Evolutionary conservation across 768 basidiomycete genomes (phyloP), one percentile per base, ranked within the genome.

Genomic region (Boletus reticuloceps): DNA sequence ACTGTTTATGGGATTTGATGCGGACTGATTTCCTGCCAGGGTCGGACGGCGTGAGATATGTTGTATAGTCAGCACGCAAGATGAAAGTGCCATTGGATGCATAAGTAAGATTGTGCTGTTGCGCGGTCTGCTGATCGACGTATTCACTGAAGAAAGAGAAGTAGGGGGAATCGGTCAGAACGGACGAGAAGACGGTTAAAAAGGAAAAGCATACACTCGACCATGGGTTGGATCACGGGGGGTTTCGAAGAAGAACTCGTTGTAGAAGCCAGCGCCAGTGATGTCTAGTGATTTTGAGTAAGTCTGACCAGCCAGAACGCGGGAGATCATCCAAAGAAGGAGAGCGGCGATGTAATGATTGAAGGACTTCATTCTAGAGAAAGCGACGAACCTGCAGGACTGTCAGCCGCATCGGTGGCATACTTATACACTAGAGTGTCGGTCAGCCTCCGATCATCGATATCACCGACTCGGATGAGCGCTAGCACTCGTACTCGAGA

Each of bases 161-260:
- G 25, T 25, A 25, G 25, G 25, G 6, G 25, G 1, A 6, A 34
- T 17, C 16, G 11, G 31, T 50, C 13, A 32, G 32, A 32, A 45
- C 27, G 14, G 16, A 39, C 17, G 27, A 31, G 5, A 36, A 10
- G 14, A 6, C 5, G 22, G 14, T 6, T 16, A 17, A 20, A 17
- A 9, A 42, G 8, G 9, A 29, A 42, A 43, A 17, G 63, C 81
- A 61, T 67, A 86, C 86, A 89, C 86, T 50, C 85, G 75, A 29
- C 86, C 86, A 58, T 85, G 75, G 8, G 86, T 87, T 5, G 86
- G 85, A 62, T 88, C 86, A 8, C 29, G 2, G 79, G 16, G 39
- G 81, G 78, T 19, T 74, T 72, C 62, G 60, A 76, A 77, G 5
- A 64, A 57, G 61, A 88, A 88, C 6, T 74, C 65, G 36, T 70